These are phyloP conservation scores for Tubosaeta sp. DNA, from an alignment of 768 basidiomycete genomes.

Conservation along the genomic window DNA sequence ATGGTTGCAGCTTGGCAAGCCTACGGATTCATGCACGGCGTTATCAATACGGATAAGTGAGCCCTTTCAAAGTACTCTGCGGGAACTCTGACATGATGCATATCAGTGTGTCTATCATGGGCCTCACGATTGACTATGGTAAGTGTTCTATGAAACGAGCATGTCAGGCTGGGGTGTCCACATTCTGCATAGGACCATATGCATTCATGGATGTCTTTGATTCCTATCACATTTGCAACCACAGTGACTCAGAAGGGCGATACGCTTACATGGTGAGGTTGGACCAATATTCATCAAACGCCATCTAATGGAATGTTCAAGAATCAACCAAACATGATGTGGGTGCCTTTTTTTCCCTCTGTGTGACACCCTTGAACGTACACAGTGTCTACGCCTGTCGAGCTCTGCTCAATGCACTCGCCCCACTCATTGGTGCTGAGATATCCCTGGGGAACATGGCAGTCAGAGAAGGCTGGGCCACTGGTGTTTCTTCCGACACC, in stretches of 20 bases:
- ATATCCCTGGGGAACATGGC: constrained; percentile 46
- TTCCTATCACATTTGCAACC: constrained; percentile 83
- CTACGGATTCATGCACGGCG: constrained; percentile 92
- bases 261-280: constrained; percentile 61
- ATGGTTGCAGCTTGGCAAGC: constrained; percentile 98
- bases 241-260: constrained; percentile 72
- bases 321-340: constrained; percentile 82
- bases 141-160: constrained; percentile 4
- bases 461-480: constrained; percentile 59
- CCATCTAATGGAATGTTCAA: constrained; percentile 23
- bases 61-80: constrained; percentile 12
- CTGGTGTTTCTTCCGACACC: constrained; percentile 45
- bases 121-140: constrained; percentile 78
- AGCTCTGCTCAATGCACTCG: constrained; percentile 69
- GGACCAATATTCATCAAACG: neutral
- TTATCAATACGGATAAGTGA: constrained; percentile 96
- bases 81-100: constrained; percentile 5
- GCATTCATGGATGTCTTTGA: constrained; percentile 96
- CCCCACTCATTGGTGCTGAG: constrained; percentile 87
- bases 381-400: constrained; percentile 72
- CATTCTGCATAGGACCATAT: constrained; percentile 60
- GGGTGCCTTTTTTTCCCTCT: constrained; percentile 20
- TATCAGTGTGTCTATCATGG: constrained; percentile 66
- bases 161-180: neutral
- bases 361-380: constrained; percentile 1